These are phyloP conservation scores for Nicotiana otophora DNA, from an alignment of 257 asterid species.

Conservation along the genomic window DNA sequence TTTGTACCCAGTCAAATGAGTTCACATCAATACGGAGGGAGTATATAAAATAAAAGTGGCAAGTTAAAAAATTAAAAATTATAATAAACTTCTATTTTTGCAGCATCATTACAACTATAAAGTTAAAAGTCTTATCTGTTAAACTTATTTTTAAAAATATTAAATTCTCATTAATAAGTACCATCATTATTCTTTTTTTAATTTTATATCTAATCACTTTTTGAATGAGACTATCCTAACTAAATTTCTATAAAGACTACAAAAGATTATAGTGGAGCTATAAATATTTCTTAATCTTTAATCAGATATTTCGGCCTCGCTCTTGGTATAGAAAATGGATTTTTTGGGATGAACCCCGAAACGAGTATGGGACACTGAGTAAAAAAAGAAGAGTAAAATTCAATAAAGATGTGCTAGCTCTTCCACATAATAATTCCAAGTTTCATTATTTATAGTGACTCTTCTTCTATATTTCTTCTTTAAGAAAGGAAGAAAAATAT, in stretches of 20 bases:
- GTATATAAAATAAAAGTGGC: background rate
- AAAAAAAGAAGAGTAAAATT: too few species aligned
- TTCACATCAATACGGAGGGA: too few species aligned
- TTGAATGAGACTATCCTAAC: background rate
- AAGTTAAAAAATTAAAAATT: background rate
- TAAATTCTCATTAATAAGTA: background rate
- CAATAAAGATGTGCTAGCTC: background rate
- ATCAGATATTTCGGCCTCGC: too few species aligned
- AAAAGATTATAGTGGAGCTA: too few species aligned
- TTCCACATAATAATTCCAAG: background rate
- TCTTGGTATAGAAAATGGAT: too few species aligned
- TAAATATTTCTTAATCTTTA: too few species aligned
- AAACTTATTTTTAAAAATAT: background rate
- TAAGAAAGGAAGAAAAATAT: background rate
- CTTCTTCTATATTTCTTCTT: background rate
- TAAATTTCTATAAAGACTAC: too few species aligned
- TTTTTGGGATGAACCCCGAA: too few species aligned
- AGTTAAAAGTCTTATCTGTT: background rate
- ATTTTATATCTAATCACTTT: background rate
- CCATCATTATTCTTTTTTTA: background rate
- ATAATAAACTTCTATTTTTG: background rate
- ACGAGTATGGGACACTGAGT: too few species aligned
- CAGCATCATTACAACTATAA: background rate
- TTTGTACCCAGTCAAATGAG: too few species aligned
- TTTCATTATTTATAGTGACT: background rate